phyloP scores from a whole-genome alignment of 1,139 yeast genomes.

The Blastobotrys arbuscula region DNA sequence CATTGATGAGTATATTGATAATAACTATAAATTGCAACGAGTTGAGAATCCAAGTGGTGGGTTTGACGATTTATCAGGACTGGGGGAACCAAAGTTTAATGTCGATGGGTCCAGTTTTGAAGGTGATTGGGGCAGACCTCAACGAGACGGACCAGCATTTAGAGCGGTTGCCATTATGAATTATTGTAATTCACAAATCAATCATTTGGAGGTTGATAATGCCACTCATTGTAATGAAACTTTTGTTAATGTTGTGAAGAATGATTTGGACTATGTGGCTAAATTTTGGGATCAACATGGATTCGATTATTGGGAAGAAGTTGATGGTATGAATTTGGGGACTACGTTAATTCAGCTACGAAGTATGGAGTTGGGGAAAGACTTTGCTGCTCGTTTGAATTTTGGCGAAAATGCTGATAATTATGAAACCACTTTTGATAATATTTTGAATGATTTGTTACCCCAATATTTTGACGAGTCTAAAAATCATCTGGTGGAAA shows the following conservation, averaged over 20 bases:
- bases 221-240: slow-evolving; percentile 10
- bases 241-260: slow-evolving; percentile 47
- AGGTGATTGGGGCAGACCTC: slow-evolving; percentile 89
- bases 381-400: slow-evolving; percentile 37
- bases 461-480: slow-evolving; percentile 27
- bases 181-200: slow-evolving; percentile 44
- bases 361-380: slow-evolving; percentile 57
- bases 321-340: slow-evolving; percentile 67
- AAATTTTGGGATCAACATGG: slow-evolving; percentile 59
- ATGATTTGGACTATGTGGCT: slow-evolving; percentile 64
- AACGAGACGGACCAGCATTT: slow-evolving; percentile 90
- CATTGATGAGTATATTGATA: slow-evolving; percentile 57
- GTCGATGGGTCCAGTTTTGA: slow-evolving; percentile 58
- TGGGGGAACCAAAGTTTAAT: slow-evolving; percentile 87
- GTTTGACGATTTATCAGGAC: slow-evolving; percentile 47
- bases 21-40: slow-evolving; percentile 57
- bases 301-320: slow-evolving; percentile 94
- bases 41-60: slow-evolving; percentile 63
- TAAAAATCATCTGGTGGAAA: slow-evolving; percentile 59
- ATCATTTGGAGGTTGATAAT: slow-evolving; percentile 20
- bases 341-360: slow-evolving; percentile 70
- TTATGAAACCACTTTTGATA: neutral
- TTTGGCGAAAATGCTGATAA: neutral
- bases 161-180: slow-evolving; percentile 60
- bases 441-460: neutral